These are phyloP conservation scores for Calonectria honghensis DNA, from an alignment of 2,329 filamentous ascomycete species.

Conservation along the genomic window DNA sequence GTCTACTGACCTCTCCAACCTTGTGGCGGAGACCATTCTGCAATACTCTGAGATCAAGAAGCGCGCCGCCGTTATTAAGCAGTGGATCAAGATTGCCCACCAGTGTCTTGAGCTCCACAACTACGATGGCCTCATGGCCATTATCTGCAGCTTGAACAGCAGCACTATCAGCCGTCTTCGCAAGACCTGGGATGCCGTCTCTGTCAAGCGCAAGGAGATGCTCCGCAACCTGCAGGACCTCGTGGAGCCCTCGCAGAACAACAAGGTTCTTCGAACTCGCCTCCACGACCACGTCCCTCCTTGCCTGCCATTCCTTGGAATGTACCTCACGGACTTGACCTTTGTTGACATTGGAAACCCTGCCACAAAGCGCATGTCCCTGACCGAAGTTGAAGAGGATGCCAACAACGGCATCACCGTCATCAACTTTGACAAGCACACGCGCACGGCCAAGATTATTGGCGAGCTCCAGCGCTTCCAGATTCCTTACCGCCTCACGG, in stretches of 20 bases:
- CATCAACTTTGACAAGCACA: slow-evolving; percentile 99
- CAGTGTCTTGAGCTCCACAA: slow-evolving; percentile 93
- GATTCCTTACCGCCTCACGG: slow-evolving; percentile 88
- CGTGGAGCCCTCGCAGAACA: slow-evolving; percentile 93
- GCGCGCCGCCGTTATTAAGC: slow-evolving; percentile 91
- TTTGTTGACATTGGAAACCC: slow-evolving; percentile 97
- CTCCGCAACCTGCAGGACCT: slow-evolving; percentile 88
- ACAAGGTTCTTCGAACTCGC: slow-evolving; percentile 87
- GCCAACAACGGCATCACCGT: slow-evolving; percentile 82
- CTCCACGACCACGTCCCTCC: slow-evolving; percentile 92
- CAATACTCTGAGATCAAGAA: slow-evolving; percentile 94
- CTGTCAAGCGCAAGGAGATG: slow-evolving; percentile 86
- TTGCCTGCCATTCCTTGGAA: slow-evolving; percentile 95
- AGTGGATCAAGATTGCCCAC: slow-evolving; percentile 96
- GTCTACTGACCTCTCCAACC: slow-evolving; percentile 92
- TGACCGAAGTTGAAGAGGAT: slow-evolving; percentile 73
- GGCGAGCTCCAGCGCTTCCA: slow-evolving; percentile 97
- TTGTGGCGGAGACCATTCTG: slow-evolving; percentile 95
- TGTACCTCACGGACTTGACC: slow-evolving; percentile 96
- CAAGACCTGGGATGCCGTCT: slow-evolving; percentile 93
- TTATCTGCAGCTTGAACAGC: slow-evolving; percentile 94
- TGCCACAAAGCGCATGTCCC: slow-evolving; percentile 82
- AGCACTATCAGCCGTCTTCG: slow-evolving; percentile 92
- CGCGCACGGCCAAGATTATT: slow-evolving; percentile 95
- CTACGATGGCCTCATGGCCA: slow-evolving; percentile 97